phyloP scores from a whole-genome alignment of 345 rosid genomes.

The Draba incana region DNA sequence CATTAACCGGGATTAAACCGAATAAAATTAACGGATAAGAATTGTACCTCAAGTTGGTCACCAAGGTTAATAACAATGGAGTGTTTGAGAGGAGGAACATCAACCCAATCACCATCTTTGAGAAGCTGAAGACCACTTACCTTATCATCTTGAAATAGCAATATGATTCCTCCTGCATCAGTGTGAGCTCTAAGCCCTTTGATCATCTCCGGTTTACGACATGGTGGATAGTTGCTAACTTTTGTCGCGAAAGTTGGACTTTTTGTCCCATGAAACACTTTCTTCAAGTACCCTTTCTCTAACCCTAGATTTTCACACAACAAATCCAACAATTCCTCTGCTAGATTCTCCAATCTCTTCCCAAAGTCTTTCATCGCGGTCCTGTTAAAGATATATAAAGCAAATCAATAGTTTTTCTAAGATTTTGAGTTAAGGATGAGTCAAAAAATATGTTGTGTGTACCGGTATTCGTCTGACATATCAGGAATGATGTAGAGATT shows the following conservation, averaged over 20 bases:
- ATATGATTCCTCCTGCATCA: constrained; percentile 91
- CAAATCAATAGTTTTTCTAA: not conserved
- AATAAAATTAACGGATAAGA: not conserved
- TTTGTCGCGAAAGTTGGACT: constrained; percentile 87
- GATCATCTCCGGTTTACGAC: constrained; percentile 88
- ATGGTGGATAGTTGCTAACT: constrained; percentile 90
- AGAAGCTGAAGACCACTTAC: constrained; percentile 97
- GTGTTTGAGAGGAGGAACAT: constrained; percentile 81
- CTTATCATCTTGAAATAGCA: constrained; percentile 83
- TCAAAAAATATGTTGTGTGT: not conserved
- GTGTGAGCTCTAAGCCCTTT: constrained; percentile 97
- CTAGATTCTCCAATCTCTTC: constrained; percentile 56
- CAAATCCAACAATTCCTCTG: constrained; percentile 64
- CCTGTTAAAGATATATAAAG: constrained; percentile 39
- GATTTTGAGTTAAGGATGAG: not conserved
- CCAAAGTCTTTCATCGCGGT: constrained; percentile 65
- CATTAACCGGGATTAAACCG: constrained; percentile 7
- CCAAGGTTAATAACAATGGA: constrained; percentile 92
- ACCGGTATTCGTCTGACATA: constrained; percentile 60
- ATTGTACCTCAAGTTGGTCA: constrained; percentile 86
- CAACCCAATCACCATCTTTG: constrained; percentile 81
- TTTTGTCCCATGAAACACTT: constrained; percentile 63
- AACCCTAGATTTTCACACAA: constrained; percentile 80
- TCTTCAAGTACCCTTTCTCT: constrained; percentile 79
- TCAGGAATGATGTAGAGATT: constrained; percentile 64